Percentiles rank a stretch among this genome's conserved stretches.
Conservation (phyloP, 192 early-diverging fungal species). For the Linnemannia hyalina region DNA sequence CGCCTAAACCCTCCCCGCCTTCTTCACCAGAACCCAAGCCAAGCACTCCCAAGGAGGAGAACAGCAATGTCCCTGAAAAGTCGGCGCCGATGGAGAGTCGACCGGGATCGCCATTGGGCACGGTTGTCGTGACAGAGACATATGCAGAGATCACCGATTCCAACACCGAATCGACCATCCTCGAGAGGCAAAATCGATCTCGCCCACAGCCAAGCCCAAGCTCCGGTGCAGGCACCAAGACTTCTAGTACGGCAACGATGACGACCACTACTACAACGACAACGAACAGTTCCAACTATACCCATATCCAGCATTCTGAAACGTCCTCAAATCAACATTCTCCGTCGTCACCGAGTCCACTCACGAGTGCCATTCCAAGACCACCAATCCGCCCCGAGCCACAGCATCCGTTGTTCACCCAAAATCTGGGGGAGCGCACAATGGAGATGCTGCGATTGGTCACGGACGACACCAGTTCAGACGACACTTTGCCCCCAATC, state of each 20-base stretch:
- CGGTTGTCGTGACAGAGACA: neutral
- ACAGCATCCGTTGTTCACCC: conserved; percentile 34
- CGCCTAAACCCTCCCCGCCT: neutral
- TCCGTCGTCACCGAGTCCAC: neutral
- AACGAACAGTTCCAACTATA: neutral
- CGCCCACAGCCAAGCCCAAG: neutral
- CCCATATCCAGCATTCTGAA: neutral
- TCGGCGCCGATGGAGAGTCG: conserved; percentile 1
- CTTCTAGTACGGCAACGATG: neutral
- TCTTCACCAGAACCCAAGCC: neutral
- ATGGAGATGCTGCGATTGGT: conserved; percentile 36
- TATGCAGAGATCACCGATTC: neutral
- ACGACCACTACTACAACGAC: neutral
- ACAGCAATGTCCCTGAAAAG: neutral
- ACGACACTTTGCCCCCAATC: conserved; percentile 29
- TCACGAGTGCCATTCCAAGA: neutral
- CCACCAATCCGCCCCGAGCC: neutral
- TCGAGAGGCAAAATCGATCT: neutral
- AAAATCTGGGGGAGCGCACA: conserved; percentile 20
- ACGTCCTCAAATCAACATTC: neutral
- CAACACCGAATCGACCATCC: conserved; percentile 5
- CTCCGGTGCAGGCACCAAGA: neutral
- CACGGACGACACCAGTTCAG: conserved; percentile 19
- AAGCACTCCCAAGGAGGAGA: neutral
- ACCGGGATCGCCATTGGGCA: neutral